Conservation (phyloP, 768 basidiomycete species). For the Leccinum rimulosum region DNA sequence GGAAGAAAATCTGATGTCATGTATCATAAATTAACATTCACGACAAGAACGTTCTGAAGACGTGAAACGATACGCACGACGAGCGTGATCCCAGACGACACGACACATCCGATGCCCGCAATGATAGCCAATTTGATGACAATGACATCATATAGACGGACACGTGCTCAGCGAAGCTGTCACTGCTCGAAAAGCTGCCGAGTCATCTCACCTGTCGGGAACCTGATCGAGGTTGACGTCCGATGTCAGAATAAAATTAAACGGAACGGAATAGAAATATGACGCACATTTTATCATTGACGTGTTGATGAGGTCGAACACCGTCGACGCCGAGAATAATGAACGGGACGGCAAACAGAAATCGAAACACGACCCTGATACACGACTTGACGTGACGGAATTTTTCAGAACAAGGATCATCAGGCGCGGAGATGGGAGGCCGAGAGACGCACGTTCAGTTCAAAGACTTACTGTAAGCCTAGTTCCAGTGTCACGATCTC, state of each 20-base stretch:
- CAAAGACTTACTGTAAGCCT: conserved; percentile 19
- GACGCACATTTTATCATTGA: conserved; percentile 60
- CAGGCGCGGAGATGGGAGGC: neutral
- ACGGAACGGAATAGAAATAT: neutral
- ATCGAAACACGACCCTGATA: conserved; percentile 71
- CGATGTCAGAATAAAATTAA: neutral
- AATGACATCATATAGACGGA: neutral
- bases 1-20: conserved; percentile 70
- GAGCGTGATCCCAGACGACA: conserved; percentile 74
- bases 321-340: conserved; percentile 71
- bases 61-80: conserved; percentile 43
- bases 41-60: neutral
- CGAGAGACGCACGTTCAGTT: conserved; percentile 63
- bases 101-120: conserved; percentile 54
- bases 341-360: conserved; percentile 65
- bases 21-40: neutral
- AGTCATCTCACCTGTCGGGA: conserved; percentile 23
- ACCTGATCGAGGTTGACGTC: conserved; percentile 15
- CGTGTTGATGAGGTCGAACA: conserved; percentile 52
- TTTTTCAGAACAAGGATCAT: neutral
- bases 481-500: too few relatives aligned
- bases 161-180: neutral
- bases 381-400: conserved; percentile 38
- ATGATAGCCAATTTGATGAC: conserved; percentile 41
- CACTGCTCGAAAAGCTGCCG: too few relatives aligned